A percentile compares a stretch with the other conserved stretches of the same genome.
Evolutionary conservation across 2,329 filamentous ascomycete genomes (phyloP).

Genomic region (Fusarium tjaetaba): DNA sequence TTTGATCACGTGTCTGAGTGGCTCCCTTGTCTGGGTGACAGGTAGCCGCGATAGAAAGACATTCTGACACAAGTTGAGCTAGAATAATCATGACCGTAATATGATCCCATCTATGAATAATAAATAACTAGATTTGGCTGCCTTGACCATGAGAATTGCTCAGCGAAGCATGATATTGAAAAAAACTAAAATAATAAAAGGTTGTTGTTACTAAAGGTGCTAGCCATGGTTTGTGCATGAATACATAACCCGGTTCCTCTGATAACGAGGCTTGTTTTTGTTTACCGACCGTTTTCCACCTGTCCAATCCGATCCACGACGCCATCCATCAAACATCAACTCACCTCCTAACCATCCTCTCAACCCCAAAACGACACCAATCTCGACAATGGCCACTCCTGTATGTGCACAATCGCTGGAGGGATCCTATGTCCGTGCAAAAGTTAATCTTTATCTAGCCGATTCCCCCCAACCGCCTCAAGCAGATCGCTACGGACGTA

Average conservation of each 20-base stretch:
- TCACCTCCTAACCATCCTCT: slow-evolving; percentile 34
- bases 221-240: slow-evolving; percentile 29
- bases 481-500: slow-evolving; percentile 88
- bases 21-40: neutral
- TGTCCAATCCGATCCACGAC: slow-evolving; percentile 29
- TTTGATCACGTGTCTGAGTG: slow-evolving; percentile 8
- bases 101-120: slow-evolving; percentile 5
- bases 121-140: neutral
- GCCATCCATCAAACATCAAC: slow-evolving; percentile 31
- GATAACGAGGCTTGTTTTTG: slow-evolving; percentile 45
- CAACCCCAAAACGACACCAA: slow-evolving; percentile 26
- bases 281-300: slow-evolving; percentile 43
- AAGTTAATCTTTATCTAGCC: slow-evolving; percentile 63
- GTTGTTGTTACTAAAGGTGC: slow-evolving; percentile 14
- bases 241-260: slow-evolving; percentile 28
- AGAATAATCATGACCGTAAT: slow-evolving; percentile 9
- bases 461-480: slow-evolving; percentile 78
- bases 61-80: slow-evolving; percentile 36
- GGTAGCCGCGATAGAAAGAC: slow-evolving; percentile 43
- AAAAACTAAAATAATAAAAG: slow-evolving; percentile 6
- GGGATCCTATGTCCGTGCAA: neutral
- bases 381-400: slow-evolving; percentile 51
- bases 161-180: slow-evolving; percentile 12
- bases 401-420: slow-evolving; percentile 38
- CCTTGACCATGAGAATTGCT: neutral